These are phyloP conservation scores for Themeda triandra DNA, from an alignment of 176 grass and related monocot species.

Conservation along the genomic window DNA sequence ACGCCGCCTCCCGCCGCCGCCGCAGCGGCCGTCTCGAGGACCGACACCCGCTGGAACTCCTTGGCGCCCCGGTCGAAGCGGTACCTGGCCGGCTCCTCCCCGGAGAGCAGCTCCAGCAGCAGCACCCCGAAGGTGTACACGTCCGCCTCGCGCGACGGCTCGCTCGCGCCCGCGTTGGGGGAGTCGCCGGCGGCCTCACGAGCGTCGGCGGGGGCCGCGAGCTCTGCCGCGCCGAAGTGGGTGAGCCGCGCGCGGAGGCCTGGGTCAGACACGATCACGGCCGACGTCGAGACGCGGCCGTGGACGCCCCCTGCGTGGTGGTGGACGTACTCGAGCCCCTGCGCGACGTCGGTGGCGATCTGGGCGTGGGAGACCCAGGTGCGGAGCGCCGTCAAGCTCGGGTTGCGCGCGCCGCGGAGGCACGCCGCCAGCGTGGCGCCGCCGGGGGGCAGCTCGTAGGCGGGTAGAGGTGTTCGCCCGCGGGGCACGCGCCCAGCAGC, in stretches of 20 bases:
- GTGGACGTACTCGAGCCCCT: conserved; percentile 78
- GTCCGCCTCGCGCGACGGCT: conserved; percentile 34
- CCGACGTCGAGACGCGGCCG: conserved; percentile 41
- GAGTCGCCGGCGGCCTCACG: background rate
- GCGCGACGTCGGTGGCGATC: conserved; percentile 52
- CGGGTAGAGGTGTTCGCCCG: conserved; percentile 54
- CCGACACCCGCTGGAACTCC: conserved; percentile 34
- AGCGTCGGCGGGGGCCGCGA: conserved; percentile 24
- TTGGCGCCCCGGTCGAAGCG: conserved; percentile 44
- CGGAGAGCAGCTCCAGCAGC: conserved; percentile 61
- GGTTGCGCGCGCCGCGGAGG: conserved; percentile 48
- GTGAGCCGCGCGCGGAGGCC: conserved; percentile 53
- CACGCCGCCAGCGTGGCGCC: conserved; percentile 48
- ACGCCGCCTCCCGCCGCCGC: conserved; percentile 26
- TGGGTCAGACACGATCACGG: conserved; percentile 47
- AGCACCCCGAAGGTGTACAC: conserved; percentile 64
- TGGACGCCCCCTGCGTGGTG: conserved; percentile 46
- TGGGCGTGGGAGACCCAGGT: conserved; percentile 53
- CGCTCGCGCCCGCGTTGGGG: conserved; percentile 23
- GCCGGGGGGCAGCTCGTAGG: conserved; percentile 42
- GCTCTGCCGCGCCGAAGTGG: conserved; percentile 47
- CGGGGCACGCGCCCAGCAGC: conserved; percentile 64
- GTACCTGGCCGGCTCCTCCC: conserved; percentile 53
- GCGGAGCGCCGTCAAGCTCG: conserved; percentile 46
- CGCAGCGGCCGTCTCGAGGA: conserved; percentile 58